These are phyloP conservation scores for Neophaeococcomyces mojaviensis DNA, from an alignment of 2,329 filamentous ascomycete genomes.

Conservation along the genomic window DNA sequence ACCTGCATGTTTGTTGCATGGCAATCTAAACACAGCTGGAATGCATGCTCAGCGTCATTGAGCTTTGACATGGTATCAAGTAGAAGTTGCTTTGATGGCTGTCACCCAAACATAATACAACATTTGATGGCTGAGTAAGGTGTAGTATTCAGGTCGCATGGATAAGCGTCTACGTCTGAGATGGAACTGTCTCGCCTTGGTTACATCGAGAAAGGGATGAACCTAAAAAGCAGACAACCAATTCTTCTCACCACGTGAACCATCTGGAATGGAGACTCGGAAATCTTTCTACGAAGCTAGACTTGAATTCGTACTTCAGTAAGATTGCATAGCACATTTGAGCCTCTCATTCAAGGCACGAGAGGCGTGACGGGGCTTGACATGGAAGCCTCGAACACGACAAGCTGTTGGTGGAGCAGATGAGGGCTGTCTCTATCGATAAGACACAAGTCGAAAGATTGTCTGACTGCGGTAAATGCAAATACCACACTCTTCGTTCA, in stretches of 20 bases:
- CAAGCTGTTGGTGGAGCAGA: background rate
- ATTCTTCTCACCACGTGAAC: conserved; percentile 3
- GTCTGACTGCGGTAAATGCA: conserved; percentile 1
- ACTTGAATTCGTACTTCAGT: background rate
- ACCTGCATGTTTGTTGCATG: background rate
- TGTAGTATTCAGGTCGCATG: too few species aligned
- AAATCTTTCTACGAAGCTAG: background rate
- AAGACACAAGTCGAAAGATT: background rate
- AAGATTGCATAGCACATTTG: background rate
- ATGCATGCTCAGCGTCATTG: too few species aligned
- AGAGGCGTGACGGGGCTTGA: background rate
- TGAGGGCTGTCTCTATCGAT: conserved; percentile 2
- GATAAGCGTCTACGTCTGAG: too few species aligned
- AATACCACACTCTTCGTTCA: background rate
- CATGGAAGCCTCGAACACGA: conserved; percentile 1
- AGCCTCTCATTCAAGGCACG: background rate
- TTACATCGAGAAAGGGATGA: background rate
- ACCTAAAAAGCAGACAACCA: background rate
- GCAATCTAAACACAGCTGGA: too few species aligned
- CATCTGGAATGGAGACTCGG: background rate
- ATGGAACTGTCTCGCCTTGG: background rate
- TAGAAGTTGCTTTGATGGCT: too few species aligned
- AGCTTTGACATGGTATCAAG: too few species aligned
- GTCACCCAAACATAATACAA: too few species aligned
- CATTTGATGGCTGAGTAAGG: too few species aligned